These are phyloP conservation scores for Cephalotrichum gorgonifer DNA, from an alignment of 2,329 filamentous ascomycete genomes.

Conservation along the genomic window DNA sequence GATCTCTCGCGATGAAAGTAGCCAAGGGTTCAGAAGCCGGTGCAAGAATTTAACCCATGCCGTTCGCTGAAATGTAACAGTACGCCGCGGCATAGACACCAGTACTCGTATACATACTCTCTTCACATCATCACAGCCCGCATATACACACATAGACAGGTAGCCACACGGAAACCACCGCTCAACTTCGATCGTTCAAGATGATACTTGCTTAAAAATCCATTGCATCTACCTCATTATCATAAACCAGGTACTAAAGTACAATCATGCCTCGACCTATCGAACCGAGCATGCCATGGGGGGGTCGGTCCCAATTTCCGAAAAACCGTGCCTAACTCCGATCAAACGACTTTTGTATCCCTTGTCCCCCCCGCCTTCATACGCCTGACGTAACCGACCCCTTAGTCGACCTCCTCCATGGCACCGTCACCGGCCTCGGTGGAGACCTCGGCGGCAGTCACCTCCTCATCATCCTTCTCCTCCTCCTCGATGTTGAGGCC, in stretches of 20 bases:
- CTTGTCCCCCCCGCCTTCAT: neutral
- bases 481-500: slow-evolving; percentile 96
- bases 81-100: no score
- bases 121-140: no score
- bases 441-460: slow-evolving; percentile 45
- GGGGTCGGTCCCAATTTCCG: neutral
- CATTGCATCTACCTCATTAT: slow-evolving; percentile 6
- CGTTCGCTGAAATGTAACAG: no score
- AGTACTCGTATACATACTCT: no score
- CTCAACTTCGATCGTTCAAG: no score
- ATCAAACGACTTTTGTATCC: neutral
- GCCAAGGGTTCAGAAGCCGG: no score
- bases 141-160: no score
- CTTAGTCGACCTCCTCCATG: slow-evolving; percentile 99
- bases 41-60: no score
- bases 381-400: slow-evolving; percentile 1
- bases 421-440: slow-evolving; percentile 72
- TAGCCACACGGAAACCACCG: no score
- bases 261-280: neutral
- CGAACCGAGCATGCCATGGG: neutral
- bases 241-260: slow-evolving; percentile 4
- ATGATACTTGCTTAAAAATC: no score
- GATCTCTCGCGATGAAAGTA: no score
- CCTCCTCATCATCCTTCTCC: slow-evolving; percentile 57
- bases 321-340: neutral